A percentile compares a stretch with the other conserved stretches of the same genome.
phyloP scores from a whole-genome alignment of 2,329 filamentous ascomycete genomes.

The Sporothrix variecibatus region DNA sequence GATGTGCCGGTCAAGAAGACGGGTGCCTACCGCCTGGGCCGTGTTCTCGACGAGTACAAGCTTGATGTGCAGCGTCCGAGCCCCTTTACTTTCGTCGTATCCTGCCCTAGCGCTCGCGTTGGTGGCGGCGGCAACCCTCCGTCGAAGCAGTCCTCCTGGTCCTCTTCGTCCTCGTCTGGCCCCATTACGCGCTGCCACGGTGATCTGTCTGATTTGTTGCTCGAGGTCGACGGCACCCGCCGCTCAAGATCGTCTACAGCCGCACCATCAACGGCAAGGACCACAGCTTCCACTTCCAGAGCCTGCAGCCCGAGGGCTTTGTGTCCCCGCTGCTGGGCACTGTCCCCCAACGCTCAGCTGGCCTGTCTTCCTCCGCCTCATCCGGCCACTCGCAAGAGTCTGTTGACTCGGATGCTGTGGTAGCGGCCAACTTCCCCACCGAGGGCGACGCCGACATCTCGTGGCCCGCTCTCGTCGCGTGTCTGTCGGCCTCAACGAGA shows the following conservation, averaged over 20 bases:
- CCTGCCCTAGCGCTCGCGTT: constrained; percentile 79
- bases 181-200: constrained; percentile 67
- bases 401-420: constrained; percentile 10
- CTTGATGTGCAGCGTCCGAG: constrained; percentile 80
- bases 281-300: constrained; percentile 86
- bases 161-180: constrained; percentile 45
- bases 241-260: constrained; percentile 89
- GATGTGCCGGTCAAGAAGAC: constrained; percentile 79
- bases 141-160: constrained; percentile 49
- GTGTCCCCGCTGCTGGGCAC: constrained; percentile 72
- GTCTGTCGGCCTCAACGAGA: constrained; percentile 84
- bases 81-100: constrained; percentile 79
- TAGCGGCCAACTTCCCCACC: constrained; percentile 51
- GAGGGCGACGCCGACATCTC: constrained; percentile 66
- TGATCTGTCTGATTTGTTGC: constrained; percentile 80
- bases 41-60: constrained; percentile 89
- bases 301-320: constrained; percentile 85
- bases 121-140: neutral
- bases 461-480: constrained; percentile 77
- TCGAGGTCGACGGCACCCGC: constrained; percentile 89
- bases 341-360: constrained; percentile 39
- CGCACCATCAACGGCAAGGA: constrained; percentile 82
- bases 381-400: neutral
- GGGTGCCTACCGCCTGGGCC: constrained; percentile 81
- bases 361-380: constrained; percentile 41